Conservation (phyloP, 306 rosid species). For the barrel medic (Medicago truncatula) region DNA sequence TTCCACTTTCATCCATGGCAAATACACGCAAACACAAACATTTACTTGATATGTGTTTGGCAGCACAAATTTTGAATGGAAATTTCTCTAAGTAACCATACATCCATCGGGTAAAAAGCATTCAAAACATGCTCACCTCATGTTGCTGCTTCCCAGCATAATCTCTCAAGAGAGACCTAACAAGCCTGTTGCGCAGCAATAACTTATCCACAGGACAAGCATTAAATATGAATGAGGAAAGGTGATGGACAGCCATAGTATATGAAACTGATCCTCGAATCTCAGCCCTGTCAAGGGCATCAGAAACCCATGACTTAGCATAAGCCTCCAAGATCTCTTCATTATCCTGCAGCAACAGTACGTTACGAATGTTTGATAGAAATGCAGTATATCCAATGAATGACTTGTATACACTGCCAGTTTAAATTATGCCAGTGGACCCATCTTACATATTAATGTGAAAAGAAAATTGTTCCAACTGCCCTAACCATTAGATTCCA, state of each 20-base stretch:
- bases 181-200: constrained; percentile 72
- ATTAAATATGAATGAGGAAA: constrained; percentile 70
- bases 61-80: constrained; percentile 19
- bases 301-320: constrained; percentile 84
- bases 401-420: constrained; percentile 1
- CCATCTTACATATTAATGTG: not conserved
- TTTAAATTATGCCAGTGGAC: not conserved
- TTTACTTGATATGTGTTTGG: constrained; percentile 26
- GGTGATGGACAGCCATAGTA: constrained; percentile 75
- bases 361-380: constrained; percentile 25
- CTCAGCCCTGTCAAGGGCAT: constrained; percentile 86
- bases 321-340: constrained; percentile 77
- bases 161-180: constrained; percentile 78
- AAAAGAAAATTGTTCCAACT: not conserved
- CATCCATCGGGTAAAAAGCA: constrained; percentile 3
- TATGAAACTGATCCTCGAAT: constrained; percentile 73
- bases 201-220: constrained; percentile 52
- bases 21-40: not conserved
- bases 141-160: constrained; percentile 68
- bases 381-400: not conserved
- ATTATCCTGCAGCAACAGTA: constrained; percentile 64
- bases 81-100: constrained; percentile 10
- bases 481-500: not conserved
- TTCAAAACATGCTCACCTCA: constrained; percentile 61
- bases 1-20: not conserved